phyloP scores from a whole-genome alignment of 805 yeast species.

The Yarrowia porcina region DNA sequence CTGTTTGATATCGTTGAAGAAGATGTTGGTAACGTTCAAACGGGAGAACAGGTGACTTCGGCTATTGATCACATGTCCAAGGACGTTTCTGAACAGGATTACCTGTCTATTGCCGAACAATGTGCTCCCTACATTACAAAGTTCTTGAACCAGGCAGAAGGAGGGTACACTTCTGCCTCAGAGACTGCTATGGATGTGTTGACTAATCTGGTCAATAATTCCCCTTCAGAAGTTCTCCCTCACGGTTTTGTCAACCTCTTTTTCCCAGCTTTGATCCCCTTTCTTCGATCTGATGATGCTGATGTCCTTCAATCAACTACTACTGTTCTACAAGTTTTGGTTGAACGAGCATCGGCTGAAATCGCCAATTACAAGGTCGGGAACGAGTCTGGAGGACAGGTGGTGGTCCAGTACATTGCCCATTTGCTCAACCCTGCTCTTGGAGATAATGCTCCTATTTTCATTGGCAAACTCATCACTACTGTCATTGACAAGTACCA shows the following conservation, averaged over 20 bases:
- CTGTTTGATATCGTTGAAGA: conserved; percentile 63
- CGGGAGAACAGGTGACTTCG: conserved; percentile 64
- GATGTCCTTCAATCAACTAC: conserved; percentile 51
- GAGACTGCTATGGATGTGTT: conserved; percentile 19
- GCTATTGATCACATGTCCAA: conserved; percentile 60
- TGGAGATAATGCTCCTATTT: conserved; percentile 77
- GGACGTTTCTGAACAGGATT: conserved; percentile 43
- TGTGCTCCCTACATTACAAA: conserved; percentile 18
- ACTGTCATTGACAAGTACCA: conserved; percentile 56
- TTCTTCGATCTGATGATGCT: conserved; percentile 10
- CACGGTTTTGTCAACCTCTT: conserved; percentile 1
- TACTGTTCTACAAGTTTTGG: conserved; percentile 41
- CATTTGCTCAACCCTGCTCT: conserved; percentile 67
- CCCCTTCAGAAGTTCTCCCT: conserved; percentile 4
- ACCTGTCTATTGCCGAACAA: conserved; percentile 43
- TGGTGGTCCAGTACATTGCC: conserved; percentile 61
- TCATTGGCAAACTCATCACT: conserved; percentile 65
- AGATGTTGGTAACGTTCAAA: conserved; percentile 71
- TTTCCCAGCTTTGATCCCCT: conserved; percentile 14
- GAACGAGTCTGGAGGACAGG: conserved; percentile 49
- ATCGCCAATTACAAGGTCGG: conserved; percentile 26
- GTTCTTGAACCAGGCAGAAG: conserved; percentile 18
- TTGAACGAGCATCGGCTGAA: conserved; percentile 37
- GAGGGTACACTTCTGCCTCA: conserved; percentile 12
- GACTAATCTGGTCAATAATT: neutral